Evolutionary conservation across 2,329 filamentous ascomycete genomes (phyloP).

Genomic region (Furcasterigmium furcatum): DNA sequence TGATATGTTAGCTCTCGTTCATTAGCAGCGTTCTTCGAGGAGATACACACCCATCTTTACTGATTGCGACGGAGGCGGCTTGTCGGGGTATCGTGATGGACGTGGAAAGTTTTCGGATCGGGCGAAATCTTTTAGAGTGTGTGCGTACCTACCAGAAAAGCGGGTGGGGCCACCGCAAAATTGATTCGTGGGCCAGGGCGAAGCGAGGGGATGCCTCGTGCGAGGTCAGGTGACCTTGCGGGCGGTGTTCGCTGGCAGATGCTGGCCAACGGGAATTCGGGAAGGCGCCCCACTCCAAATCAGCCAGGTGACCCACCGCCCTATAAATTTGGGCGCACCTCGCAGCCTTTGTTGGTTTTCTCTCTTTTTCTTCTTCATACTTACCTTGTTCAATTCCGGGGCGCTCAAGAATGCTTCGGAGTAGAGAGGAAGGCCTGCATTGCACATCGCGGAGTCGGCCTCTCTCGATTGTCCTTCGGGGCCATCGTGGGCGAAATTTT

Average conservation of each 20-base stretch:
- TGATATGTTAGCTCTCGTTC: not conserved
- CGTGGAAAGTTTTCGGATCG: slow-evolving; percentile 1
- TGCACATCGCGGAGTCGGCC: slow-evolving; percentile 36
- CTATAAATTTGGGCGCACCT: not conserved
- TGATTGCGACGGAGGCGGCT: slow-evolving; percentile 1
- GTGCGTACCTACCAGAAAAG: not conserved
- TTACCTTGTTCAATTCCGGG: slow-evolving; percentile 43
- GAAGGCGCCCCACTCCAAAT: not conserved
- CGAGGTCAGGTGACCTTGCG: not conserved
- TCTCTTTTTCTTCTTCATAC: slow-evolving; percentile 34
- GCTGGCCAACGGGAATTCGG: too few species aligned
- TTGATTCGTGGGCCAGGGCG: slow-evolving; percentile 1
- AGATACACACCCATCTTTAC: not conserved
- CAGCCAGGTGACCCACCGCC: not conserved
- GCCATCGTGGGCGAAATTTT: slow-evolving; percentile 15
- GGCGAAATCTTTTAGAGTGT: not conserved
- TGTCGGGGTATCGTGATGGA: not conserved
- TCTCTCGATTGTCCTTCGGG: slow-evolving; percentile 16
- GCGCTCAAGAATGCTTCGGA: slow-evolving; percentile 39
- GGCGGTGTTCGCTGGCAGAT: too few species aligned
- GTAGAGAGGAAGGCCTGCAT: slow-evolving; percentile 46
- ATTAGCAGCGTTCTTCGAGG: not conserved
- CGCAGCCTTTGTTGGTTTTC: not conserved
- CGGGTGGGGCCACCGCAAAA: not conserved
- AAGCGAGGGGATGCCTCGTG: not conserved